Base-by-base conservation (phyloP, 371 early-diverging fungal species). In the Capillidium heterosporum region DNA sequence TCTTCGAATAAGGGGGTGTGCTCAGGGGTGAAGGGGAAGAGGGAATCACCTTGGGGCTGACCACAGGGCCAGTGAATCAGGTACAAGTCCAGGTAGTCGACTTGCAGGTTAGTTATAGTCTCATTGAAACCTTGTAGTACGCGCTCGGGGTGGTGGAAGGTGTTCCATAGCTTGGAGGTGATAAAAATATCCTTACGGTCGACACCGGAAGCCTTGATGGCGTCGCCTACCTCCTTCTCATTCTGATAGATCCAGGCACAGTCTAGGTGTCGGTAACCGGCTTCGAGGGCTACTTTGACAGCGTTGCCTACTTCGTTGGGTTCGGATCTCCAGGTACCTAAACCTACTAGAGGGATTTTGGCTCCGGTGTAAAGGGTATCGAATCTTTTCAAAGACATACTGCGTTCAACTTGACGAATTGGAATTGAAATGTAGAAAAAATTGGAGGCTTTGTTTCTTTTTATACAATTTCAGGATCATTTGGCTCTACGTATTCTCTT, bases 71-170 rank as follows among this genome's bases (percentile, higher is more conserved):
- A 84, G 59, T 88, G 87, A 32, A 86, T 74, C 44, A 85, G 65
- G 63, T 81, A 85, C 23, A 85, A 67, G 63, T 86, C 86, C n/a
- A 87, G 54, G 63, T 85, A 84, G 4, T 77, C 71, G 32, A 74
- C 56, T 35, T 67, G 66, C 32, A 85, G 67, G 19, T 72, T 60
- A 61, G 60, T 26, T 60, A 70, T 51, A 0, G 67, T 58, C 59
- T 67, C 44, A 59, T 64, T 48, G 54, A 64, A 56, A 59, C 68
- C 61, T 59, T 49, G 47, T 56, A 70, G 61, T 39, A 71, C 66
- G 57, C 65, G 62, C 26, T 63, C 63, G 55, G 58, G 59, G 41
- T 44, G 59, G 35, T 71, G 68, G 50, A 61, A 64, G 19, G 72
- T 73, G 63, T 80, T 80, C 67, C 68, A 68, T 32, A 67, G 58